Conservation (phyloP, 2,329 filamentous ascomycete species). For the Ceratocystiopsis sp. region DNA sequence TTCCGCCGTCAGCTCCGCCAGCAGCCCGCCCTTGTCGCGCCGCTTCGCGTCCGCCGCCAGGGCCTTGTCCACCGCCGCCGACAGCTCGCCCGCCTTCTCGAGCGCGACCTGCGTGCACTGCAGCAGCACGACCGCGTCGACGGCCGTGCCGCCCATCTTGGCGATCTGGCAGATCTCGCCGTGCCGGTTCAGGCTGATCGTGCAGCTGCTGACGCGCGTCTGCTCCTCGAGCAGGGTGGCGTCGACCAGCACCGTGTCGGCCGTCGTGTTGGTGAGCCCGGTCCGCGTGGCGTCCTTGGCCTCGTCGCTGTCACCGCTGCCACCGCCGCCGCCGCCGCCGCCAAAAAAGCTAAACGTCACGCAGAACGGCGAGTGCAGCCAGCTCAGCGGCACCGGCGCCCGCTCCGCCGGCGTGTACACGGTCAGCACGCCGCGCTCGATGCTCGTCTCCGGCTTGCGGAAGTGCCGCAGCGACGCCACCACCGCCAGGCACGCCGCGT, state of each 20-base stretch:
- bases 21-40: slow-evolving; percentile 60
- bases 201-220: slow-evolving; percentile 53
- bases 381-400: slow-evolving; percentile 75
- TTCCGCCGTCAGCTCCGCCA: slow-evolving; percentile 64
- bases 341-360: slow-evolving; percentile 77
- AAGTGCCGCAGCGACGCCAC: slow-evolving; percentile 85
- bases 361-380: slow-evolving; percentile 84
- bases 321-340: slow-evolving; percentile 2
- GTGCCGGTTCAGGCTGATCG: slow-evolving; percentile 73
- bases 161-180: slow-evolving; percentile 84
- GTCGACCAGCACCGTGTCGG: slow-evolving; percentile 35
- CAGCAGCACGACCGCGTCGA: slow-evolving; percentile 65
- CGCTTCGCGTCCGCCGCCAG: slow-evolving; percentile 63
- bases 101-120: slow-evolving; percentile 60
- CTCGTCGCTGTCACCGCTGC: slow-evolving; percentile 24
- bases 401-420: slow-evolving; percentile 73
- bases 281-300: slow-evolving; percentile 39
- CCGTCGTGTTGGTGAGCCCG: too few relatives aligned
- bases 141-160: slow-evolving; percentile 70
- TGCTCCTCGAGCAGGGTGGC: slow-evolving; percentile 61
- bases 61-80: slow-evolving; percentile 52
- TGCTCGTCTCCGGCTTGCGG: slow-evolving; percentile 71
- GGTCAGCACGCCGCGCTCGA: slow-evolving; percentile 69
- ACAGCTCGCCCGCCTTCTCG: slow-evolving; percentile 65
- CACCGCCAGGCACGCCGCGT: slow-evolving; percentile 71